Conservation (phyloP, 2,329 filamentous ascomycete genomes). For the Diaporthe citriasiana region DNA sequence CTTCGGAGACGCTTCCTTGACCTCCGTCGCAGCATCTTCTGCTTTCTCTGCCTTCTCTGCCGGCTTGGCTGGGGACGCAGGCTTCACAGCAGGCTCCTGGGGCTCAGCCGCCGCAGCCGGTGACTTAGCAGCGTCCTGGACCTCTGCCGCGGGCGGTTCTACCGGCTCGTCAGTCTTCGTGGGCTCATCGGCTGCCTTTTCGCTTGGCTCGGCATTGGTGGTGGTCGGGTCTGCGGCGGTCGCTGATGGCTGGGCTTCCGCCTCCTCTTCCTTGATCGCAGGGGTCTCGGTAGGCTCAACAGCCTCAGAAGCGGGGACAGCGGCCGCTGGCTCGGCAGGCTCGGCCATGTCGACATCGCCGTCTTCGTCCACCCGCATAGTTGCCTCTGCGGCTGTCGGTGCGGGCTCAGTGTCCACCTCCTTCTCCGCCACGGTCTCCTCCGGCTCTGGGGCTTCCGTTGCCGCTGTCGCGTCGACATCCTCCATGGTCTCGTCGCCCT, state of each 20-base stretch:
- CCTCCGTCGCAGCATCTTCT: conserved; percentile 17
- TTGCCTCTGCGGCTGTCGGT: conserved; percentile 37
- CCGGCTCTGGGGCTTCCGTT: conserved; percentile 47
- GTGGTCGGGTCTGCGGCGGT: conserved; percentile 49
- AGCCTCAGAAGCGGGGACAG: conserved; percentile 38
- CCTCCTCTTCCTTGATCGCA: conserved; percentile 56
- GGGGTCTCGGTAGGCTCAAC: conserved; percentile 49
- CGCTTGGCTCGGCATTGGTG: conserved; percentile 41
- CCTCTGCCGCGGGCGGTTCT: background rate
- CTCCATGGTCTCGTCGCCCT: conserved; percentile 43
- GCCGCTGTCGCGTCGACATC: conserved; percentile 51
- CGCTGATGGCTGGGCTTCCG: conserved; percentile 49
- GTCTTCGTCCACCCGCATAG: conserved; percentile 58
- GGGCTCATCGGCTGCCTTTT: conserved; percentile 40
- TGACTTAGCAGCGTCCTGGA: background rate
- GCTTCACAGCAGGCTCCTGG: conserved; percentile 45
- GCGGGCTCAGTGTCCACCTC: conserved; percentile 26
- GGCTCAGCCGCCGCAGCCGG: conserved; percentile 37
- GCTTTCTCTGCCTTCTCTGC: conserved; percentile 17
- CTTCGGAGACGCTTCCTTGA: conserved; percentile 5
- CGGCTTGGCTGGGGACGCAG: conserved; percentile 34
- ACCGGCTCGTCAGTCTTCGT: conserved; percentile 42
- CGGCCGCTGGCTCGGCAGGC: background rate
- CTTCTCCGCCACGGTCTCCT: conserved; percentile 44
- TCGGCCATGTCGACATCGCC: conserved; percentile 67